These are phyloP conservation scores for Athelia sp. DNA, from an alignment of 1,284 basidiomycete species.

Conservation along the genomic window DNA sequence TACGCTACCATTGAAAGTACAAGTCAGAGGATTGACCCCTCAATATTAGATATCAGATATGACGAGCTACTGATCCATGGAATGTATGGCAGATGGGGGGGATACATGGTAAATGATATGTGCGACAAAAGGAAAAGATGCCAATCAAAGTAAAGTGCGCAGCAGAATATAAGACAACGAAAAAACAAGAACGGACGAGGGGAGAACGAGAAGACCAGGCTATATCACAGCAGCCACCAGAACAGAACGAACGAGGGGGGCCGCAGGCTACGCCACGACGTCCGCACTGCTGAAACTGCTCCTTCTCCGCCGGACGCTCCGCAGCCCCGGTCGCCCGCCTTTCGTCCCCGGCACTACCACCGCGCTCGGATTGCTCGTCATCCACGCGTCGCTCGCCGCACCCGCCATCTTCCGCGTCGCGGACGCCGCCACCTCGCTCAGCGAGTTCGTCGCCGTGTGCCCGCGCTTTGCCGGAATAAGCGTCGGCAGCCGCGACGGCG, in stretches of 20 bases:
- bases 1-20: no score
- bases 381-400: constrained; percentile 57
- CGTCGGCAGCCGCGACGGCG: constrained; percentile 71
- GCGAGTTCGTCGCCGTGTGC: constrained; percentile 41
- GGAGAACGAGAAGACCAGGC: background rate
- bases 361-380: constrained; percentile 61
- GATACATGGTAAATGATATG: constrained; percentile 2
- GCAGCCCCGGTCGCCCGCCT: constrained; percentile 62
- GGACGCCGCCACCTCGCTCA: constrained; percentile 45
- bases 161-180: background rate
- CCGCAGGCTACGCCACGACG: constrained; percentile 55
- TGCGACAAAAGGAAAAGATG: background rate
- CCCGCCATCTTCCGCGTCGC: constrained; percentile 31
- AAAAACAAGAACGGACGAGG: no score
- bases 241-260: constrained; percentile 6
- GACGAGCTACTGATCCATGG: background rate
- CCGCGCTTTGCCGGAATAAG: constrained; percentile 52
- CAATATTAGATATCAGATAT: background rate
- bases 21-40: no score
- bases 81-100: background rate
- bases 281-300: constrained; percentile 82
- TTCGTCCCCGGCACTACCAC: constrained; percentile 66
- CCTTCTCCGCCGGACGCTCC: constrained; percentile 64
- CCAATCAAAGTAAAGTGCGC: background rate
- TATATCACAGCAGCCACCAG: background rate